Evolutionary conservation across 352 stramenopile genomes (phyloP).

Genomic region (Globisporangium ultimum): DNA sequence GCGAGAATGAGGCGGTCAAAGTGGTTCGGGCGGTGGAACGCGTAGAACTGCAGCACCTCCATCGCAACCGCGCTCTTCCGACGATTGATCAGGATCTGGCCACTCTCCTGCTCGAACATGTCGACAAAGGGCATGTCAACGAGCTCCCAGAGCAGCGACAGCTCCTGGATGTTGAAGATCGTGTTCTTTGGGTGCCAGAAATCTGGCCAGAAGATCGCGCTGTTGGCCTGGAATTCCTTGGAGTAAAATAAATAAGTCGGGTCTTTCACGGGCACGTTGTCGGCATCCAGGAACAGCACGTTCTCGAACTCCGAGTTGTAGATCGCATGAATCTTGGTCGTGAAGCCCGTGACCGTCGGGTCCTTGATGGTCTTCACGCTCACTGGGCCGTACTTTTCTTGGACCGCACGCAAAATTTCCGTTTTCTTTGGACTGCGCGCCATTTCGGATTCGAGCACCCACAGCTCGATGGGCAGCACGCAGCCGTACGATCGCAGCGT

Average conservation of each 20-base stretch:
- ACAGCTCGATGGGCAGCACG: constrained; percentile 67
- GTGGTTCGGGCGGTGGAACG: constrained; percentile 54
- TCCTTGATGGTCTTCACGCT: constrained; percentile 52
- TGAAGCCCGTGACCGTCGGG: constrained; percentile 39
- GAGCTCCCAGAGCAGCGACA: constrained; percentile 62
- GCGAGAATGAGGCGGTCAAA: constrained; percentile 59
- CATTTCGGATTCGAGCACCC: constrained; percentile 49
- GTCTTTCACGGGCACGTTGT: constrained; percentile 62
- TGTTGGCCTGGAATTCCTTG: constrained; percentile 33
- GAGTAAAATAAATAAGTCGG: constrained; percentile 63
- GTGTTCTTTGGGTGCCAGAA: constrained; percentile 72
- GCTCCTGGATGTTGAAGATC: constrained; percentile 66
- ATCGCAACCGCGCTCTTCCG: constrained; percentile 30
- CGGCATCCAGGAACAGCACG: constrained; percentile 71
- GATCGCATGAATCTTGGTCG: constrained; percentile 69
- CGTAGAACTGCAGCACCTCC: constrained; percentile 60
- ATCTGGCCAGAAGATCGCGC: constrained; percentile 74
- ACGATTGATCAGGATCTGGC: constrained; percentile 67
- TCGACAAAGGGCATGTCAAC: constrained; percentile 56
- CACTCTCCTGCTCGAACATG: constrained; percentile 82
- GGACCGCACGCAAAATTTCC: constrained; percentile 27
- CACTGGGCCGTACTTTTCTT: constrained; percentile 28
- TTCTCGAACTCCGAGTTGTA: constrained; percentile 62
- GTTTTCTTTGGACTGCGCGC: constrained; percentile 24
- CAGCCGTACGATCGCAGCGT: constrained; percentile 45